Base-by-base conservation (phyloP, 2,329 filamentous ascomycete genomes). In the Aspergillus latus region DNA sequence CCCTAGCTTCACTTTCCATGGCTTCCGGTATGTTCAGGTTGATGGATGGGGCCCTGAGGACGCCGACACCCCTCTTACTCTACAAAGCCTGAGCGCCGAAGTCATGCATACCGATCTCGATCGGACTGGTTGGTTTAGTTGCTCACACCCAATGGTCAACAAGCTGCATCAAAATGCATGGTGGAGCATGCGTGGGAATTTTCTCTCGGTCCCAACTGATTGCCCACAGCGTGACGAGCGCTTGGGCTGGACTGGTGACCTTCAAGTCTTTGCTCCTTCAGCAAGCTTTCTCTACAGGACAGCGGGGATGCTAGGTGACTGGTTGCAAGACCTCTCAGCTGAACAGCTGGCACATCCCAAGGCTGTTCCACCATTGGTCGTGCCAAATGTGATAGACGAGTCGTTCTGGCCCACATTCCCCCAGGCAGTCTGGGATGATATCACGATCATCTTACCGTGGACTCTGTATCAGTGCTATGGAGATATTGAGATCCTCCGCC, bases 131-230 rank as follows among this genome's bases (percentile, higher is more conserved):
- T 74, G 64, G 54, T 84, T 85, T 48, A 64, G 74, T 7, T 84
- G 79, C 54, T 86, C 83, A 0, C 67, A 86, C 47, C 46, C 62
- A 0, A 67, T 78, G 3, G 59, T 86, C 28, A 86, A 84, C 60
- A 70, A 79, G 45, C 75, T 87, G 4, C 79, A 85, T 59, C 52
- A 74, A 1, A 86, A 86, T 52, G 75, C 81, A 0, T 63, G 72
- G 30, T 85, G 83, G 83, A 78, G 77, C 4, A 84, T 84, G 78
- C 76, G 77, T 29, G 82, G 82, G 0, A 86, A 86, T 60, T 85
- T 86, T 61, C 61, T 85, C 2, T 78, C 76, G 0, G 68, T 85
- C 0, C 82, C 82, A 0, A 85, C 82, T 0, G 84, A 86, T 61
- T 84, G 81, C 59, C 82, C 82, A 0, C 80, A 84, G 58, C 73